Evolutionary conservation across 352 stramenopile species (phyloP), one percentile per base, ranked within the genome.

Genomic region (Phytophthora uliginosa): DNA sequence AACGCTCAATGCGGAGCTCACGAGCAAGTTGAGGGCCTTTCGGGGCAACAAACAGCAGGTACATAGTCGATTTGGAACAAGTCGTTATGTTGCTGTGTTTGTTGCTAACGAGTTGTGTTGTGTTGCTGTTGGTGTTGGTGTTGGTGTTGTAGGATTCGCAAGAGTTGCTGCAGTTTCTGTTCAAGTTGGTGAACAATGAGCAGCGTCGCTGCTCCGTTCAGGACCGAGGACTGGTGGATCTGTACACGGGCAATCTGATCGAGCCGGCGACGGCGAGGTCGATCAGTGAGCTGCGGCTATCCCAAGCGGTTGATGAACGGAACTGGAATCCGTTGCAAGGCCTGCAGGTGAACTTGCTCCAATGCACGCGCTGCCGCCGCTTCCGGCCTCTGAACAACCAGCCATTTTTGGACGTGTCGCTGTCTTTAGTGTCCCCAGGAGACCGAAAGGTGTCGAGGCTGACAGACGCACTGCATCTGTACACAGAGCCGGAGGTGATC

Each of bases 81-180:
- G 38, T 6, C 38, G 8, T 45, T 45, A 45, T n/a, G 38, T 45
- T 45, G 13, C 38, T 45, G 38, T 45, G 7, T 45, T 40, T 13
- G 7, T n/a, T 45, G 12, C 28, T 31, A 4, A 31, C 4, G 28
- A 31, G 28, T 8, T n/a, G 10, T 42, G 38, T 7, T 45, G 38
- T n/a, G 13, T 45, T 45, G 38, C 38, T 45, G 12, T 15, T 15
- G 36, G 12, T 42, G 36, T 28, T 28, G 24, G 24, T 28, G 4
- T 15, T 40, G 34, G 34, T 6, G 15, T 59, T 36, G n/a, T 60
- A 95, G 81, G 90, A 97, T 61, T 90, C 90, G 34, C 88, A 97
- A 69, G 90, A 97, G 69, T 74, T 97, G 24, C 73, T 97, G 53
- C 90, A 95, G 76, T 93, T 94, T 61, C 75, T 95, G n/a, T 87